Evolutionary conservation across 805 yeast species (phyloP).

Genomic region (Saccharomycopsis vini): DNA sequence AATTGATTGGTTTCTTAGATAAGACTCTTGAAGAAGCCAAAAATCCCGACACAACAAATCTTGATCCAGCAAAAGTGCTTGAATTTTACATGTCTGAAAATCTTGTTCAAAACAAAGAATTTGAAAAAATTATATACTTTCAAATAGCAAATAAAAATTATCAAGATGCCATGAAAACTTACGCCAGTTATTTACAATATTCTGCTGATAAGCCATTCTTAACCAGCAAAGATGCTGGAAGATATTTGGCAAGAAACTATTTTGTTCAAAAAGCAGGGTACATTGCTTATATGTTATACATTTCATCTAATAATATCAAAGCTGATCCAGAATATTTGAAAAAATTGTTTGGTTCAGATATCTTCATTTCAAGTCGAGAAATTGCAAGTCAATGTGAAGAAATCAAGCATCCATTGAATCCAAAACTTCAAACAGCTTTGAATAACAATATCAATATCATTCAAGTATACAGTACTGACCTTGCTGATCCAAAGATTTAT

Average conservation of each 20-base stretch:
- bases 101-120: constrained; percentile 7
- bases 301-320: constrained; percentile 1
- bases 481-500: constrained; percentile 12
- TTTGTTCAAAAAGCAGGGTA: constrained; percentile 2
- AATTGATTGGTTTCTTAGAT: too few species aligned
- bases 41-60: neutral
- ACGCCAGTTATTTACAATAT: constrained; percentile 2
- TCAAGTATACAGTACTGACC: neutral
- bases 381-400: neutral
- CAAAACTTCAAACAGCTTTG: neutral
- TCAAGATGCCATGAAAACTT: constrained; percentile 10
- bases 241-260: neutral
- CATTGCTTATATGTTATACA: constrained; percentile 11
- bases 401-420: neutral
- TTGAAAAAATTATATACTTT: constrained; percentile 6
- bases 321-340: constrained; percentile 1
- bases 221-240: neutral
- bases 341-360: neutral
- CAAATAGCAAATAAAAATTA: neutral
- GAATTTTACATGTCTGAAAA: constrained; percentile 3
- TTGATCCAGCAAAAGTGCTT: constrained; percentile 3
- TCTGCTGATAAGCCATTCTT: neutral
- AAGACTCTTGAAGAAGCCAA: constrained; percentile 5
- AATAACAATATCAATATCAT: neutral
- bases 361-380: neutral